Evolutionary conservation across 2,329 filamentous ascomycete species (phyloP).

Genomic region (Phaeosphaeria sp.): DNA sequence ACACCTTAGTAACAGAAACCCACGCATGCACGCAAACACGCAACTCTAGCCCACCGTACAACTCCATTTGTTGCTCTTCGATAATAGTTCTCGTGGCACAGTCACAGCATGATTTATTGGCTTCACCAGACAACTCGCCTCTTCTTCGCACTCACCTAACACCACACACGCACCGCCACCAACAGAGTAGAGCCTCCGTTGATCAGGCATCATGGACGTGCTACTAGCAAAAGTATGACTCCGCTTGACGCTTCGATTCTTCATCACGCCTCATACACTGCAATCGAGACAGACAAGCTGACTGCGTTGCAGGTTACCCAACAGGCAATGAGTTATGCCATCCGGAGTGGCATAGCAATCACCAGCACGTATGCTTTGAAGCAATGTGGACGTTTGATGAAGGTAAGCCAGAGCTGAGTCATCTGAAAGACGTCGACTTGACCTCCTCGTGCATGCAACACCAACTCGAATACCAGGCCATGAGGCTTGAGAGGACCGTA

Average conservation of each 20-base stretch:
- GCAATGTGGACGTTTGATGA: constrained; percentile 79
- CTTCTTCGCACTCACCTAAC: neutral
- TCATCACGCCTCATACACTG: constrained; percentile 2
- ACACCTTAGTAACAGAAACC: neutral
- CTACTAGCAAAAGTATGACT: constrained; percentile 64
- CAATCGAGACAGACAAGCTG: constrained; percentile 5
- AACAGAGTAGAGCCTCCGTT: neutral
- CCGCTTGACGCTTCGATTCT: constrained; percentile 1
- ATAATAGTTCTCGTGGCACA: neutral
- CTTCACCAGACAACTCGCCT: neutral
- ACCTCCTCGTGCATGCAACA: neutral
- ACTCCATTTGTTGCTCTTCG: neutral
- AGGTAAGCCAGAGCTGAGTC: constrained; percentile 44
- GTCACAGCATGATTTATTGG: neutral
- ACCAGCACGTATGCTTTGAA: constrained; percentile 85
- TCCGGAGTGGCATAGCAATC: constrained; percentile 81
- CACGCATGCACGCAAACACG: neutral
- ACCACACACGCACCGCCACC: neutral
- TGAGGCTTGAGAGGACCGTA: neutral
- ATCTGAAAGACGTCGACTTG: neutral
- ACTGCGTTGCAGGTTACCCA: constrained; percentile 63
- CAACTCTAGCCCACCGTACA: neutral
- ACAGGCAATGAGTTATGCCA: constrained; percentile 91
- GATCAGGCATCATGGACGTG: constrained; percentile 69
- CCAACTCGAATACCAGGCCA: neutral